These are phyloP conservation scores for Akanthomyces uredinophilus DNA, from an alignment of 2,329 filamentous ascomycete genomes.

Conservation along the genomic window DNA sequence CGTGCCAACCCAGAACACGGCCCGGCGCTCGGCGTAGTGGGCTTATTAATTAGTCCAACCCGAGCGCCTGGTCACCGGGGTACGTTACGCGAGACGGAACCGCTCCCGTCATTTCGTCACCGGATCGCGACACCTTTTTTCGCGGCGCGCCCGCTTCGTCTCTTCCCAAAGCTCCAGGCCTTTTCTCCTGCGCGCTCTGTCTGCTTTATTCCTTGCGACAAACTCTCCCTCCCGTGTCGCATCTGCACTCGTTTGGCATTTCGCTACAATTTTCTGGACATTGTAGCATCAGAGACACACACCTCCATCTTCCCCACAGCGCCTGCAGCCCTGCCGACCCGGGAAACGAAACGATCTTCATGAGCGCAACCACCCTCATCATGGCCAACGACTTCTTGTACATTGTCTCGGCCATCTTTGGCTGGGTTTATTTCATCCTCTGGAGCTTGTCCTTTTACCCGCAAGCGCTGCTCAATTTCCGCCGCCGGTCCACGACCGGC, in stretches of 20 bases:
- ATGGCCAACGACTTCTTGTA: constrained; percentile 34
- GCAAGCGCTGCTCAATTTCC: constrained; percentile 75
- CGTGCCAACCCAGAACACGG: too few species aligned
- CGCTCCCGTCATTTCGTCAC: constrained; percentile 8
- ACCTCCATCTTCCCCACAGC: not conserved
- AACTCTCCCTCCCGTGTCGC: not conserved
- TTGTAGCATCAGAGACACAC: too few species aligned
- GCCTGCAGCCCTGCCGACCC: not conserved
- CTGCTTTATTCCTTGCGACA: too few species aligned
- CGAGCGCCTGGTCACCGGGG: not conserved
- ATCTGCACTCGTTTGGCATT: not conserved
- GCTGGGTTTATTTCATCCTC: constrained; percentile 69
- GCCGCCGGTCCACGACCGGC: constrained; percentile 71
- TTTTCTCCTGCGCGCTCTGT: too few species aligned
- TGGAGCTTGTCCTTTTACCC: constrained; percentile 94
- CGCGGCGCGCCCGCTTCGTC: not conserved
- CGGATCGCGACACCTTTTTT: constrained; percentile 1
- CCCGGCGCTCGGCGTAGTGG: not conserved
- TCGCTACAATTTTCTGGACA: not conserved
- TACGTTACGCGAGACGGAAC: not conserved
- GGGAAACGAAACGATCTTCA: too few species aligned
- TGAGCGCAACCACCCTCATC: too few species aligned
- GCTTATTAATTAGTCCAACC: not conserved
- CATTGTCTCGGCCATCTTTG: constrained; percentile 54
- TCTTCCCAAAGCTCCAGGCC: not conserved